A percentile compares a stretch with the other conserved stretches of the same genome.
Conservation (phyloP, 495 filamentous ascomycete genomes). For the Gamarada debralockiae region DNA sequence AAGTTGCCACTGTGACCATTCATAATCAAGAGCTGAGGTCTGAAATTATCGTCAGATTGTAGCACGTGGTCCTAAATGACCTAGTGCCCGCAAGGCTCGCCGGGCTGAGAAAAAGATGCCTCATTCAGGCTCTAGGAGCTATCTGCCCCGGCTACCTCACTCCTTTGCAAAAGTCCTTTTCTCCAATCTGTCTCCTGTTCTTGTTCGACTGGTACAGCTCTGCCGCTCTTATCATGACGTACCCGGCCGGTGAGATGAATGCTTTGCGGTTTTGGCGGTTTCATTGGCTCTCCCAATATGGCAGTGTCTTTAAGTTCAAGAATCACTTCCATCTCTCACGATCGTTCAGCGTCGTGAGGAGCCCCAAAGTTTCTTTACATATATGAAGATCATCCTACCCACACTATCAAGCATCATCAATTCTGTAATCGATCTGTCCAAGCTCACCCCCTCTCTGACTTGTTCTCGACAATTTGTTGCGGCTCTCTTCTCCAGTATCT, state of each 20-base stretch:
- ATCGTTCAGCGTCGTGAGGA: too few relatives aligned
- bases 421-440: too few relatives aligned
- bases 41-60: constrained; percentile 1
- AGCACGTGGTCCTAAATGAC: constrained; percentile 4
- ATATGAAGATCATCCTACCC: too few relatives aligned
- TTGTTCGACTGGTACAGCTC: neutral
- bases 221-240: neutral
- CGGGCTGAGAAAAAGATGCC: constrained; percentile 9
- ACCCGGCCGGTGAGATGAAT: neutral
- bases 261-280: neutral
- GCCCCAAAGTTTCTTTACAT: too few relatives aligned
- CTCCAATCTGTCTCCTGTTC: constrained; percentile 4
- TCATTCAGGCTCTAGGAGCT: neutral
- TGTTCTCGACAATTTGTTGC: neutral
- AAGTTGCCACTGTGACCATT: neutral
- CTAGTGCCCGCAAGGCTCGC: neutral
- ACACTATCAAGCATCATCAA: too few relatives aligned
- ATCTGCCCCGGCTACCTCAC: neutral
- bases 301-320: too few relatives aligned
- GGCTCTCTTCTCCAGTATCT: neutral
- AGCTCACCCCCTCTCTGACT: neutral
- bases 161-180: neutral
- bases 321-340: too few relatives aligned
- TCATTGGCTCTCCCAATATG: neutral
- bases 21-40: constrained; percentile 1